These are phyloP conservation scores for Boletellus ananiceps DNA, from an alignment of 768 basidiomycete species.

Conservation along the genomic window DNA sequence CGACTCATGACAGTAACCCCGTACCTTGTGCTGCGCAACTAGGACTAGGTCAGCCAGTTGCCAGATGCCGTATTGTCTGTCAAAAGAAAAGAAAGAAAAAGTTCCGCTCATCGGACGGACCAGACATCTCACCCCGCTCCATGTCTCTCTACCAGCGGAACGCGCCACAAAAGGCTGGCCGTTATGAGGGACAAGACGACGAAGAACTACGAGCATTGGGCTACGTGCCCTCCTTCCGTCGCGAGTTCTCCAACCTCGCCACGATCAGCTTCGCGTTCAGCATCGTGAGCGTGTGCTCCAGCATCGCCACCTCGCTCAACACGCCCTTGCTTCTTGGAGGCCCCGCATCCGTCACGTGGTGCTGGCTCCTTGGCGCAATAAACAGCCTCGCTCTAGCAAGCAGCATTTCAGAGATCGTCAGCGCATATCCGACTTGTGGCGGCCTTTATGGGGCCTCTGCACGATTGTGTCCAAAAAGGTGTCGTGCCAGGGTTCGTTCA, in stretches of 20 bases:
- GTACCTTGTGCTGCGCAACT: no score
- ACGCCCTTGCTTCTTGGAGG: constrained; percentile 35
- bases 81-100: no score
- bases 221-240: constrained; percentile 33
- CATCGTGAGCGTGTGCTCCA: constrained; percentile 34
- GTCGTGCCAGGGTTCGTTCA: background rate
- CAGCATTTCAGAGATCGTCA: constrained; percentile 30
- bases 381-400: constrained; percentile 28
- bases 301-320: constrained; percentile 35
- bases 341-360: constrained; percentile 35
- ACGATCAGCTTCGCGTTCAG: constrained; percentile 32
- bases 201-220: constrained; percentile 25
- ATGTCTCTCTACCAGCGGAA: constrained; percentile 4
- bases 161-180: background rate
- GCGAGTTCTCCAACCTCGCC: constrained; percentile 41
- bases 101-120: no score
- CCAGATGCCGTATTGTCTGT: no score
- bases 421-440: constrained; percentile 30
- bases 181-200: constrained; percentile 12
- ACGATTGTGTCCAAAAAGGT: background rate
- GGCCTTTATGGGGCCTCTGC: background rate
- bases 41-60: no score
- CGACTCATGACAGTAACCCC: no score
- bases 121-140: background rate
- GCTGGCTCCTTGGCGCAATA: constrained; percentile 28